Conservation (phyloP, 257 asterid species). For the Nicotiana sylvestris region DNA sequence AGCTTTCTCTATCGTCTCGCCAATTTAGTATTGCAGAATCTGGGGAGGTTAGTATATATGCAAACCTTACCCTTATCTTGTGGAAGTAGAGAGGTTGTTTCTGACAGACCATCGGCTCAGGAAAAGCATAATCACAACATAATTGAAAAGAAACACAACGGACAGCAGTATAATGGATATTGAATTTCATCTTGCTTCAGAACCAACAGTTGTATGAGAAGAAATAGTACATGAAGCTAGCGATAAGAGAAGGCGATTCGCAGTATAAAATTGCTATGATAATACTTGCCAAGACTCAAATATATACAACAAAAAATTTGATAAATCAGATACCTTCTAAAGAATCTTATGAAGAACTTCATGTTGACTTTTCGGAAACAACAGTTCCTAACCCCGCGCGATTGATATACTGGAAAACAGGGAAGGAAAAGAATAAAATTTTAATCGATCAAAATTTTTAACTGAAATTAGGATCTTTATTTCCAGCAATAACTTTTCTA, state of each 20-base stretch:
- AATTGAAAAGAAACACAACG: background rate
- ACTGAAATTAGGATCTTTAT: conserved; percentile 24
- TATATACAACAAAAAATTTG: conserved; percentile 7
- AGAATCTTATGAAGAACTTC: background rate
- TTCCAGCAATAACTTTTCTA: conserved; percentile 52
- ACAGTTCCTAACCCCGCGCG: conserved; percentile 15
- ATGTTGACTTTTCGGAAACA: background rate
- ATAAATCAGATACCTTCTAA: background rate
- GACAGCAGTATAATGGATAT: background rate
- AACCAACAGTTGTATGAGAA: background rate
- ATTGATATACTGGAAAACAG: conserved; percentile 7
- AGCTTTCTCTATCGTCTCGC: no score
- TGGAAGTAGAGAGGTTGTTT: no score
- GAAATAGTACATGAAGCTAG: background rate
- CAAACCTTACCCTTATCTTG: no score
- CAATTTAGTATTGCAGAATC: no score
- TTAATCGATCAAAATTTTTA: background rate
- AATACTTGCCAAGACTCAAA: background rate
- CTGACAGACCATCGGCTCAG: no score
- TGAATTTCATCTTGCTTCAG: conserved; percentile 2
- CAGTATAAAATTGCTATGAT: background rate
- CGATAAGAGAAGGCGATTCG: background rate
- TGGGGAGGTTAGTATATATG: no score
- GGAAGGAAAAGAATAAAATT: conserved; percentile 7
- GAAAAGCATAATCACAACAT: no score